Evolutionary conservation across 192 early-diverging fungal species (phyloP).

Genomic region (Linnemannia zychae): DNA sequence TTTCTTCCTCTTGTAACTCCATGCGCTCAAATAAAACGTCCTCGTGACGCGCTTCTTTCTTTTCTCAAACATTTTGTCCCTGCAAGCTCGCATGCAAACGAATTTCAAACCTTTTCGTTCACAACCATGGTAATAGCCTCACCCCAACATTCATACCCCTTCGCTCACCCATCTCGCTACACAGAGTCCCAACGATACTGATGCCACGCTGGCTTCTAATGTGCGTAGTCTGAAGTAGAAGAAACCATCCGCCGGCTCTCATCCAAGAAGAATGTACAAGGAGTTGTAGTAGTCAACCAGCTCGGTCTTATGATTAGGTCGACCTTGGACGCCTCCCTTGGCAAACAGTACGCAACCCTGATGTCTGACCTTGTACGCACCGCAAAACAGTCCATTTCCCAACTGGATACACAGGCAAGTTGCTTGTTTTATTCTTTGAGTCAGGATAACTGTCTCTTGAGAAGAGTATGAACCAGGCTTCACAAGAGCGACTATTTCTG

Average conservation of each 20-base stretch:
- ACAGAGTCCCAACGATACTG: background rate
- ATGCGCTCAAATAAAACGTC: background rate
- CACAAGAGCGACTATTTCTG: background rate
- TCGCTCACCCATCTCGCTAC: background rate
- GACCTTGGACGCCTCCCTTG: slow-evolving; percentile 84
- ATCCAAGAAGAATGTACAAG: slow-evolving; percentile 92
- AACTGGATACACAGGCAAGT: slow-evolving; percentile 87
- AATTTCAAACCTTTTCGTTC: background rate
- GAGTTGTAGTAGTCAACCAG: slow-evolving; percentile 91
- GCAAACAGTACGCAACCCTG: slow-evolving; percentile 86
- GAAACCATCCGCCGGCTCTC: slow-evolving; percentile 93
- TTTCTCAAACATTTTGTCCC: background rate
- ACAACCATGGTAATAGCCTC: slow-evolving; percentile 4
- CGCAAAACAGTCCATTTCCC: slow-evolving; percentile 79
- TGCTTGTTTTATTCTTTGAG: background rate
- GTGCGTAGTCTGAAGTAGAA: slow-evolving; percentile 79
- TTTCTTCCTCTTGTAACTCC: slow-evolving; percentile 11
- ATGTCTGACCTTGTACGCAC: slow-evolving; percentile 87
- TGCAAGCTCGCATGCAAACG: background rate
- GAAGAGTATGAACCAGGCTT: background rate
- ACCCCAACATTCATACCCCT: no score
- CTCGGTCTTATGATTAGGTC: slow-evolving; percentile 93
- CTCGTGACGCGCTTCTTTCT: slow-evolving; percentile 11
- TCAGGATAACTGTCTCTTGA: background rate
- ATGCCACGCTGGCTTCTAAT: background rate